phyloP scores from a whole-genome alignment of 768 basidiomycete genomes.

The Serendipita sp. region DNA sequence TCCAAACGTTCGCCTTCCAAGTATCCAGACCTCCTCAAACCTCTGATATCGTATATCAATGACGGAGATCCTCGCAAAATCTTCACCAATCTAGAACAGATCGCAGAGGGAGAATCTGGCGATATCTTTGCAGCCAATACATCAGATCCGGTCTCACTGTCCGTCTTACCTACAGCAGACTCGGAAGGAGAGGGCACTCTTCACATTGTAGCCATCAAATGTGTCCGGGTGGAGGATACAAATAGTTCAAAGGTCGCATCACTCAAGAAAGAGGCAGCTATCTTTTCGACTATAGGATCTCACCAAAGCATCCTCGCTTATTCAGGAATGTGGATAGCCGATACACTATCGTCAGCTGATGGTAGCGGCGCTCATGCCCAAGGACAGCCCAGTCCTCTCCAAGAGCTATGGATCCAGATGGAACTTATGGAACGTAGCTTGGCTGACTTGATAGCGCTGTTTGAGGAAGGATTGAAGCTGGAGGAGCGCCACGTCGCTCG shows the following conservation, averaged over 20 bases:
- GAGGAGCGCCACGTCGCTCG: slow-evolving; percentile 55
- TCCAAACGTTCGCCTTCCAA: background rate
- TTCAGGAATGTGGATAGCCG: slow-evolving; percentile 29
- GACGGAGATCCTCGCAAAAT: slow-evolving; percentile 45
- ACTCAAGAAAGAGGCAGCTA: slow-evolving; percentile 39
- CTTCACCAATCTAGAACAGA: slow-evolving; percentile 55
- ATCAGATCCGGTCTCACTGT: background rate
- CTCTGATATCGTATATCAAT: slow-evolving; percentile 47
- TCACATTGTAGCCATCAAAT: slow-evolving; percentile 61
- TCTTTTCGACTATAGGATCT: slow-evolving; percentile 36
- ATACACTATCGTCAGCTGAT: slow-evolving; percentile 19
- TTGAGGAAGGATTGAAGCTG: slow-evolving; percentile 37
- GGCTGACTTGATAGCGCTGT: slow-evolving; percentile 57
- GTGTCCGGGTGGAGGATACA: slow-evolving; percentile 40
- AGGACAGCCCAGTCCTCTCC: slow-evolving; percentile 25
- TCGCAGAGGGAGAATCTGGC: slow-evolving; percentile 73
- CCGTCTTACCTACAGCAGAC: slow-evolving; percentile 16
- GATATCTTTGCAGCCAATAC: slow-evolving; percentile 37
- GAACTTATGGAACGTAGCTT: slow-evolving; percentile 80
- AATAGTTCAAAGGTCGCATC: slow-evolving; percentile 50
- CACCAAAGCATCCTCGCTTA: slow-evolving; percentile 46
- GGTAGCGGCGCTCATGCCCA: slow-evolving; percentile 40
- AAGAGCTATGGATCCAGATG: slow-evolving; percentile 74
- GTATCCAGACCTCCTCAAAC: slow-evolving; percentile 28
- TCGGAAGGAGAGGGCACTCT: slow-evolving; percentile 10